Base-by-base conservation (phyloP, 192 early-diverging fungal species). In the Fimicolochytrium jonesii region DNA sequence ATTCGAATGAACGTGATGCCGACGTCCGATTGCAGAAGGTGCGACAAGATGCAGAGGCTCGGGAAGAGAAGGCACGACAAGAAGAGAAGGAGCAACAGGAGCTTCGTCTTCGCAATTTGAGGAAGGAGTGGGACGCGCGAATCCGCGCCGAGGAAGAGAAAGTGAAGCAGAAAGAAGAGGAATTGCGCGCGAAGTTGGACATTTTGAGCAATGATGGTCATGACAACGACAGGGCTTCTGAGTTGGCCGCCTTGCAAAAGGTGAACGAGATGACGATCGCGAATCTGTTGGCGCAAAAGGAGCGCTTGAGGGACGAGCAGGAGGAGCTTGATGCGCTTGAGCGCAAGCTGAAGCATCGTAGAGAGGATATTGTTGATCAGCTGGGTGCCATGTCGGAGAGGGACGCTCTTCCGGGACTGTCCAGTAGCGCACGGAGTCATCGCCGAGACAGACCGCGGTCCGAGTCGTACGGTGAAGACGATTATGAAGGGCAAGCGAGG, bases 81-180 rank as follows among this genome's bases (percentile, higher is more conserved):
- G 53, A 55, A 23, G 33, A 34, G 33, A 22, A 31, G n/a, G 31
- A 26, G 22, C 13, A n/a, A 3, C 29, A 33, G 22, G 17, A 35
- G 31, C 2, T 13, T 17, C 15, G 29, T 11, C 33, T 35, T 28
- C 22, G 29, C 1, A 22, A n/a, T 2, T 9, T 33, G 33, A n/a
- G 45, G 30, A 22, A 50, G 34, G 31, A 56, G 23, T 34, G 13
- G 33, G 54, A 60, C 15, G 58, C 30, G 0, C 30, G 43, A 7
- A 65, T 59, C 33, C 20, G 47, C 9, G 33, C 29, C 17, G 13
- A 32, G 15, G 56, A 66, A 67, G 56, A 62, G 13, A 15, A 66
- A 67, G 46, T 42, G 22, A 2, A 29, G 25, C 33, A 15, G 17
- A 68, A 68, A 2, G 34, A 66, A 55, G 28, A 66, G 1, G 23